These are phyloP conservation scores for Beauveria caledonica DNA, from an alignment of 2,329 filamentous ascomycete species.

Conservation along the genomic window DNA sequence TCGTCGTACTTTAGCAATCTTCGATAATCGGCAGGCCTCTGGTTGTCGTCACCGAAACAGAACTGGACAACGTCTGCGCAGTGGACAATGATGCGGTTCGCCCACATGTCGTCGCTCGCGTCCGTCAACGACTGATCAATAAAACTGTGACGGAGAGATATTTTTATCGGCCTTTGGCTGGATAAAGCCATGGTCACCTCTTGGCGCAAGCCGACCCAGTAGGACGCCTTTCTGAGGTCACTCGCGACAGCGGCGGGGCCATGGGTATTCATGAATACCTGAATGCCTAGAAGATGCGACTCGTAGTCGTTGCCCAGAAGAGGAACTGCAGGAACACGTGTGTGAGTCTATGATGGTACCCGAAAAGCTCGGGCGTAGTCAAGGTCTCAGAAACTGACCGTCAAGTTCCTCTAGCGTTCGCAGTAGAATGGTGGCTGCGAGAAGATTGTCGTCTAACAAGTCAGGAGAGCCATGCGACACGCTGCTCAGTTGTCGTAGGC, in stretches of 20 bases:
- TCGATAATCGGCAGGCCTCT: conserved; percentile 6
- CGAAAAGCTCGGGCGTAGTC: not conserved
- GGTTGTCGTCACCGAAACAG: conserved; percentile 43
- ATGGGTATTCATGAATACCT: not conserved
- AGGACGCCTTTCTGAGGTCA: conserved; percentile 42
- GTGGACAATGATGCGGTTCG: conserved; percentile 52
- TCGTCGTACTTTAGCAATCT: not conserved
- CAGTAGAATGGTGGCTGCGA: not conserved
- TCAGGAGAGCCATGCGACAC: not conserved
- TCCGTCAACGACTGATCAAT: conserved; percentile 18
- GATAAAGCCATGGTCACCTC: conserved; percentile 51
- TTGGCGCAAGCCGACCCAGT: conserved; percentile 50
- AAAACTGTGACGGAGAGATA: not conserved
- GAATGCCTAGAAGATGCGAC: not conserved
- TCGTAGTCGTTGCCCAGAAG: not conserved
- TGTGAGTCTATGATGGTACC: not conserved
- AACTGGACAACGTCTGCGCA: conserved; percentile 57
- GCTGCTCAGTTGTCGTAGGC: not conserved
- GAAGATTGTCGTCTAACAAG: not conserved
- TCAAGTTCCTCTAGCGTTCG: not conserved
- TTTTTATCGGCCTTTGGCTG: conserved; percentile 33
- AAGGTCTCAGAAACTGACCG: not conserved
- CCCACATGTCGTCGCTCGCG: conserved; percentile 46
- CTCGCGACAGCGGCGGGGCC: conserved; percentile 19
- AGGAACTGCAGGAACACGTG: not conserved